Percentiles rank a stretch among this genome's conserved stretches.
Conservation (phyloP, 2,329 filamentous ascomycete genomes). For the Trichoderma atroviride region DNA sequence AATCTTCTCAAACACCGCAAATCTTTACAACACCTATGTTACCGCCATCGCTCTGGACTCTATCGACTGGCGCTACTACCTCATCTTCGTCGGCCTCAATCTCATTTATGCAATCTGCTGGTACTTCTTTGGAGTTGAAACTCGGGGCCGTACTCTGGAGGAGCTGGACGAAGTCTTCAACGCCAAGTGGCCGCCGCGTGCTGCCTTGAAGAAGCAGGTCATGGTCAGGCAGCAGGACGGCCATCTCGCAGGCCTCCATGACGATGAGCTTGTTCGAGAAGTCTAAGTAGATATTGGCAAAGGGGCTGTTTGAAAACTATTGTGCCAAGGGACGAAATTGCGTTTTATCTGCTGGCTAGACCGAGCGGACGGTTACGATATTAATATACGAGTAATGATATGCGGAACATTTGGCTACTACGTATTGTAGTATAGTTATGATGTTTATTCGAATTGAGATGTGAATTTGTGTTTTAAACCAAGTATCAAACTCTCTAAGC, state of each 20-base stretch:
- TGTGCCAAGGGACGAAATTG: not conserved
- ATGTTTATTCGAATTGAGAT: not conserved
- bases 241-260: constrained; percentile 28
- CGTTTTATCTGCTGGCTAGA: not conserved
- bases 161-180: constrained; percentile 49
- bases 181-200: constrained; percentile 42
- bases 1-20: constrained; percentile 38
- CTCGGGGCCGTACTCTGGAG: constrained; percentile 44
- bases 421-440: not conserved
- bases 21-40: constrained; percentile 40
- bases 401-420: not conserved
- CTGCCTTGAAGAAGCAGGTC: constrained; percentile 40
- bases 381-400: constrained; percentile 15
- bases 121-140: constrained; percentile 39
- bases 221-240: constrained; percentile 34
- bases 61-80: constrained; percentile 38
- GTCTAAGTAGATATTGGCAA: not conserved
- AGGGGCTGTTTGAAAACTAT: not conserved
- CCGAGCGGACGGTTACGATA: not conserved
- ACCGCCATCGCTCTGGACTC: constrained; percentile 38
- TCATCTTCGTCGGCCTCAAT: constrained; percentile 40
- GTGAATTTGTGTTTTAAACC: not conserved
- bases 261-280: not conserved
- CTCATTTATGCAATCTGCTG: constrained; percentile 35
- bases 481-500: not conserved